phyloP scores from a whole-genome alignment of 2,329 filamentous ascomycete species.

The Colletotrichum sp. region DNA sequence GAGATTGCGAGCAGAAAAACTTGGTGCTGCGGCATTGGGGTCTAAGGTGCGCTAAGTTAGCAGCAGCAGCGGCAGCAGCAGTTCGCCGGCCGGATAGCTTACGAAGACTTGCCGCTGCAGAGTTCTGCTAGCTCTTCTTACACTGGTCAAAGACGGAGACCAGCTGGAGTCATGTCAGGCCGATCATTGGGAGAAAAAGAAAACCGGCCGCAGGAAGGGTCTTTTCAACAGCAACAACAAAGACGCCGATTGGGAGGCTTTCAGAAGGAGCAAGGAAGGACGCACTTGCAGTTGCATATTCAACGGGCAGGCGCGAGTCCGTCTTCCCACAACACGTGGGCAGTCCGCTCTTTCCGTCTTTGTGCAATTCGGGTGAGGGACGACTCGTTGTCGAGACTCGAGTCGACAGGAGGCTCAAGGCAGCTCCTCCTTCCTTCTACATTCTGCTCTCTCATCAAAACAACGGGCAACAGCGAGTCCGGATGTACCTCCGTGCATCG shows the following conservation, averaged over 20 bases:
- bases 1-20: not conserved
- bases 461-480: not conserved
- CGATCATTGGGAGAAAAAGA: slow-evolving; percentile 9
- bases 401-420: not conserved
- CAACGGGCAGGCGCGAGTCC: not conserved
- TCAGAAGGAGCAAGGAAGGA: not conserved
- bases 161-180: slow-evolving; percentile 5
- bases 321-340: not conserved
- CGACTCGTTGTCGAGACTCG: not conserved
- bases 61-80: not conserved
- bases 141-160: not conserved
- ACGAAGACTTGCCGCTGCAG: not conserved
- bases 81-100: not conserved
- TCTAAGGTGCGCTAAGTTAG: not conserved
- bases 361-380: not conserved
- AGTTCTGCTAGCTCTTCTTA: not conserved
- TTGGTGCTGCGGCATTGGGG: not conserved
- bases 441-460: not conserved
- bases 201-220: not conserved
- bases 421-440: not conserved
- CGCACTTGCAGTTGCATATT: not conserved
- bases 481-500: not conserved
- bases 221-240: not conserved
- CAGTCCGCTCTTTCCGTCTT: not conserved
- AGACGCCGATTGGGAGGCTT: not conserved